A percentile compares a stretch with the other conserved stretches of the same genome.
Evolutionary conservation across 2,329 filamentous ascomycete genomes (phyloP).

Genomic region (Neofusicoccum sp.): DNA sequence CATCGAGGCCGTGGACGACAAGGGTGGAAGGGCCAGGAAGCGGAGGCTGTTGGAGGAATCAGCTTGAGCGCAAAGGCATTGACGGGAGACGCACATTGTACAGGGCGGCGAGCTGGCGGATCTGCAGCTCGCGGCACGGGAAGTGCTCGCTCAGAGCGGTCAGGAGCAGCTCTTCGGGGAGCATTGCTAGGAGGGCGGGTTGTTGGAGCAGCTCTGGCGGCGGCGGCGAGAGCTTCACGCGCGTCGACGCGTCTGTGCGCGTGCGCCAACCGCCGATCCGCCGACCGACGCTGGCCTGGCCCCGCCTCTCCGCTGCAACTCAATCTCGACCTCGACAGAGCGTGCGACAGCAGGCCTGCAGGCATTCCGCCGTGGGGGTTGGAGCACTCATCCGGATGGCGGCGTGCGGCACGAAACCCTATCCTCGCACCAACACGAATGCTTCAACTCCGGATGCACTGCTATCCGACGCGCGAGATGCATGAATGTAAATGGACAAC

Average conservation of each 20-base stretch:
- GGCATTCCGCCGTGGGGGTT: no score
- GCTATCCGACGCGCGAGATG: no score
- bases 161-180: slow-evolving; percentile 36
- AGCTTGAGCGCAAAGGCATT: slow-evolving; percentile 17
- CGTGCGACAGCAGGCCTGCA: no score
- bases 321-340: no score
- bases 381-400: no score
- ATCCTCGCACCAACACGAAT: no score
- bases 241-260: slow-evolving; percentile 6
- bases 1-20: slow-evolving; percentile 78
- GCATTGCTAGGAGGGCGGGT: slow-evolving; percentile 28
- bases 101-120: slow-evolving; percentile 46
- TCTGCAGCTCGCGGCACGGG: slow-evolving; percentile 47
- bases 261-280: neutral
- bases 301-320: no score
- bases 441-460: no score
- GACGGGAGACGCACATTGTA: slow-evolving; percentile 38
- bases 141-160: slow-evolving; percentile 37
- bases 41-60: slow-evolving; percentile 49
- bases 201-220: neutral
- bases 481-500: no score
- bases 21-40: slow-evolving; percentile 71
- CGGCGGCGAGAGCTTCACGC: slow-evolving; percentile 7
- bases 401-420: no score
- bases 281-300: no score